Evolutionary conservation across 73 alveolate genomes (phyloP), one percentile per base, ranked within the genome.

Genomic region (Durusdinium trenchii): DNA sequence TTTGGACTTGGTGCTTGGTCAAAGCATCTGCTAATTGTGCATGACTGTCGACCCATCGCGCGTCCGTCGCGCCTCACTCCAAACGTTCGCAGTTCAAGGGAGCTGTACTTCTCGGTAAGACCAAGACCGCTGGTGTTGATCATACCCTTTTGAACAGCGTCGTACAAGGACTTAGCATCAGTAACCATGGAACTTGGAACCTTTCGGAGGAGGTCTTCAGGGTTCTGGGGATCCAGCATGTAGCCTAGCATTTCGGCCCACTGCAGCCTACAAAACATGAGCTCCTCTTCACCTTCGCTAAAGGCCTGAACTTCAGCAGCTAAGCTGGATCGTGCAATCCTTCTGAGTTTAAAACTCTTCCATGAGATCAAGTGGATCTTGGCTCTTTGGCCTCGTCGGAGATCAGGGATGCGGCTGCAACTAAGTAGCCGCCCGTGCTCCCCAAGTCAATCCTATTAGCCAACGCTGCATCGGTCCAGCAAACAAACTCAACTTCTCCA

Each of bases 231-330:
- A 36, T 71, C 83, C 14, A 71, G 5, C 32, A 35, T 23, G 7
- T 20, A 7, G 16, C 83, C 83, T 35, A 30, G 9, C 83, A 71
- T 71, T 23, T 71, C 83, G 38, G 46, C 38, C 83, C 83, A 71
- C 23, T 71, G 50, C 32, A 71, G 48, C 9, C 83, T 28, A 38
- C 83, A 71, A 36, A 71, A 71, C 83, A 71, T 71, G n/a, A 71
- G 48, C 23, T 71, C 83, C 48, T 71, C 83, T 36, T 71, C 83
- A 20, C 83, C 83, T 71, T 71, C 83, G 7, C 83, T 48, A 23
- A 71, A 71, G 83, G 83, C 83, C 36, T 71, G 83, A 35, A 71
- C 83, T 36, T 71, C 83, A 6, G 83, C 83, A 3, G 83, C 46
- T 43, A 79, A 43, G 12, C 45, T 18, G 45, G 89, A 79, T 12